Evolutionary conservation across 495 filamentous ascomycete species (phyloP), one percentile per base, ranked within the genome.

Genomic region (Geopyxis carbonaria): DNA sequence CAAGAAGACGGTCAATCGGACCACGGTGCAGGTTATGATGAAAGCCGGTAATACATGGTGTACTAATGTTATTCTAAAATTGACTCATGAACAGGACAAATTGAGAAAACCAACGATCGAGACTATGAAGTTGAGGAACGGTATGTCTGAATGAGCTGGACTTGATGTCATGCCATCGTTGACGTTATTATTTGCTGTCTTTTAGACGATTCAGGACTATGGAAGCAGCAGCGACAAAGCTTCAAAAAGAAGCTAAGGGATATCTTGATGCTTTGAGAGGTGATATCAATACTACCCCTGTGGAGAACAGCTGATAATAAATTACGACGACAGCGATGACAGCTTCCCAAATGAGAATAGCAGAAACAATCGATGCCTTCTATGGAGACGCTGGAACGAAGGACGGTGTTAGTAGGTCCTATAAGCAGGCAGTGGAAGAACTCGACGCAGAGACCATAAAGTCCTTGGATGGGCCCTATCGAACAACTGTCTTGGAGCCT

Each of bases 21-120:
- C 89, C 44, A 93, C 86, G 60, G 94, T 91, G 59, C 87, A 93
- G 76, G 87, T 94, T 40, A 94, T 97, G 85, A 95, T 97, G 89
- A 97, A 94, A 69, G 86, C 89, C 14, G 82, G n/a, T n/a, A n/a
- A n/a, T n/a, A n/a, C n/a, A n/a, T n/a, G n/a, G n/a, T n/a, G n/a
- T n/a, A n/a, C n/a, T n/a, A n/a, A n/a, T n/a, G n/a, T n/a, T n/a
- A n/a, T n/a, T n/a, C n/a, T n/a, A n/a, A n/a, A n/a, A n/a, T n/a
- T n/a, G n/a, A n/a, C n/a, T n/a, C n/a, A n/a, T n/a, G n/a, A n/a
- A n/a, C n/a, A n/a, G n/a, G 89, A 31, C 89, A 93, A 66, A 92
- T 97, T 45, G 89, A 97, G 59, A 80, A 87, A 61, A 95, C 89
- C 1, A 93, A 83, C 57, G 91, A 97, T 61, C 81, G 91, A 30